Percentiles rank a stretch among this genome's conserved stretches.
Evolutionary conservation across 1,284 basidiomycete species (phyloP).

Genomic region (Ceratobasidium sp.): DNA sequence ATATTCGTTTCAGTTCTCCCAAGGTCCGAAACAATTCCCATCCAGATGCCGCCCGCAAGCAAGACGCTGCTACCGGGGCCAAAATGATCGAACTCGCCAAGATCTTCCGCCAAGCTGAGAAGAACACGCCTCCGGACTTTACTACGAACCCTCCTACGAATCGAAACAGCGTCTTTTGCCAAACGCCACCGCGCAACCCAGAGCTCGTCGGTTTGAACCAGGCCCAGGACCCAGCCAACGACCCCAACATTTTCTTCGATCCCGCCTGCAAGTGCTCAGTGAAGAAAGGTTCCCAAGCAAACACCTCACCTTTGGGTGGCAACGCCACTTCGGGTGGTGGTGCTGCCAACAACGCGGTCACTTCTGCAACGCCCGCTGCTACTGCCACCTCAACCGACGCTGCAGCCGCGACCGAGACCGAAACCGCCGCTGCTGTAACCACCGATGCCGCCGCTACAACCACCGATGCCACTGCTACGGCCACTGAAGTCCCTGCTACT

Average conservation of each 20-base stretch:
- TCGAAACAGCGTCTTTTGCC: constrained; percentile 61
- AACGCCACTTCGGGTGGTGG: constrained; percentile 7
- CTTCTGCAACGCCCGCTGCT: constrained; percentile 39
- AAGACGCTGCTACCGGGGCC: constrained; percentile 42
- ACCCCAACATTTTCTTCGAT: constrained; percentile 45
- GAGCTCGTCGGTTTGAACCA: constrained; percentile 65
- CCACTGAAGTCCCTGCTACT: constrained; percentile 4
- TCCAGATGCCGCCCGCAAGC: constrained; percentile 57
- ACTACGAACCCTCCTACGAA: constrained; percentile 56
- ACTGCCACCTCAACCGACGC: constrained; percentile 39
- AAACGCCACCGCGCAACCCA: constrained; percentile 58
- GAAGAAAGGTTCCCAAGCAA: constrained; percentile 41
- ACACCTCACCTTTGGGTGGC: constrained; percentile 60
- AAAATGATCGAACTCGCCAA: constrained; percentile 57
- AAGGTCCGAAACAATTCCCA: constrained; percentile 6
- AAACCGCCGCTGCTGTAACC: constrained; percentile 6
- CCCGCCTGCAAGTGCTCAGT: constrained; percentile 53
- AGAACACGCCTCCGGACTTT: constrained; percentile 69
- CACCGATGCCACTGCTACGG: neutral
- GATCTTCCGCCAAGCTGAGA: constrained; percentile 65
- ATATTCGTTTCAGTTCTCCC: neutral
- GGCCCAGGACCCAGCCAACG: constrained; percentile 54
- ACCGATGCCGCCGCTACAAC: constrained; percentile 6
- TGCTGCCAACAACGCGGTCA: neutral
- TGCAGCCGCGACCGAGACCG: constrained; percentile 8